Conservation (phyloP, 192 early-diverging fungal species). For the Diversispora eburnea region DNA sequence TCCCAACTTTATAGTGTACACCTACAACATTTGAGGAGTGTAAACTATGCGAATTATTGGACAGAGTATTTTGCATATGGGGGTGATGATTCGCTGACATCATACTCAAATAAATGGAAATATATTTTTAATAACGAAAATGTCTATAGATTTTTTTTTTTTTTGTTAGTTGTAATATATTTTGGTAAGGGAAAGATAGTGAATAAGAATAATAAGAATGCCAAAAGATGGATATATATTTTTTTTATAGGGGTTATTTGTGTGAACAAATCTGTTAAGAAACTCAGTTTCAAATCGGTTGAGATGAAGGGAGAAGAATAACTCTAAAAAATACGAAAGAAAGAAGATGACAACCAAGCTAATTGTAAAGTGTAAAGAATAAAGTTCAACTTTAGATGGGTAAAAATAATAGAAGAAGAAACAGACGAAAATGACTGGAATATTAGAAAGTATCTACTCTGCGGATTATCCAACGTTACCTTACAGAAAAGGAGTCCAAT, state of each 20-base stretch:
- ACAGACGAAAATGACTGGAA: no score
- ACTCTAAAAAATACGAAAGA: background rate
- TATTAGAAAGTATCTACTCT: no score
- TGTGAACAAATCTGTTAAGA: background rate
- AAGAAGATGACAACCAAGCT: background rate
- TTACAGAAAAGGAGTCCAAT: no score
- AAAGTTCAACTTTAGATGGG: no score
- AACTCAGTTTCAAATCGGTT: slow-evolving; percentile 1
- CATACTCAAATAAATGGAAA: background rate
- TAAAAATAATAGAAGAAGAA: no score
- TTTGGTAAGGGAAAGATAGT: background rate
- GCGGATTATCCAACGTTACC: no score
- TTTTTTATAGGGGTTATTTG: background rate
- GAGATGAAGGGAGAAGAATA: background rate
- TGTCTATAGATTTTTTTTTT: background rate
- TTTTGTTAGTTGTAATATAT: background rate
- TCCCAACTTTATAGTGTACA: slow-evolving; percentile 92
- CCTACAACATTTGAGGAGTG: slow-evolving; percentile 84
- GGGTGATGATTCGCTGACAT: slow-evolving; percentile 26
- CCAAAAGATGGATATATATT: background rate
- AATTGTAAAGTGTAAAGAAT: no score
- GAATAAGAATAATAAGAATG: background rate
- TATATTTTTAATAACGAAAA: no score
- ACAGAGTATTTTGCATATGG: slow-evolving; percentile 26
- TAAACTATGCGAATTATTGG: slow-evolving; percentile 34